Evolutionary conservation across 2,329 filamentous ascomycete species (phyloP).

Genomic region (Fusarium bulbicola): DNA sequence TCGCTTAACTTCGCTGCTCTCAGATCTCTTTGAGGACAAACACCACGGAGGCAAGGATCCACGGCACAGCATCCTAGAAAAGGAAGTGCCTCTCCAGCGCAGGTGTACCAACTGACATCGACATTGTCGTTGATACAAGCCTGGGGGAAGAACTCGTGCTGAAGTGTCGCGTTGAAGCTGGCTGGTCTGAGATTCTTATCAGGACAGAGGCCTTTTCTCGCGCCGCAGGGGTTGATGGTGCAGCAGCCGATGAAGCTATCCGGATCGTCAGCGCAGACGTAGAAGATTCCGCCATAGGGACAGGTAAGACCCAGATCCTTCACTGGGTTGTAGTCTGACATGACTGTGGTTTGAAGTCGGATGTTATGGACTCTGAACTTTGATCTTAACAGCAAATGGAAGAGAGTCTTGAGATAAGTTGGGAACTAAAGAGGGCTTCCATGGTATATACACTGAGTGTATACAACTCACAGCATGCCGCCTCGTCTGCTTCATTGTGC

Average conservation of each 20-base stretch:
- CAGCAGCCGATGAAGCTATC: slow-evolving; percentile 55
- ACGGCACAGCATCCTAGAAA: slow-evolving; percentile 52
- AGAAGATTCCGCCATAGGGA: slow-evolving; percentile 46
- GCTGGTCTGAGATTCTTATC: slow-evolving; percentile 35
- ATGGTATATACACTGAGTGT: not conserved
- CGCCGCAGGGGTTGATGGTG: slow-evolving; percentile 45
- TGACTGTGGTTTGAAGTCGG: not conserved
- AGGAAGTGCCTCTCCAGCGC: slow-evolving; percentile 40
- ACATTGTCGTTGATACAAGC: slow-evolving; percentile 40
- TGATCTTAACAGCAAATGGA: fast-evolving
- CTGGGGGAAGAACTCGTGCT: slow-evolving; percentile 44
- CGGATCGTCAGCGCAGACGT: slow-evolving; percentile 47
- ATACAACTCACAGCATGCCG: not conserved
- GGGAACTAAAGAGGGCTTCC: not conserved
- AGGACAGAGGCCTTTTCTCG: slow-evolving; percentile 27
- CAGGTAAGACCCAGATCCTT: slow-evolving; percentile 44
- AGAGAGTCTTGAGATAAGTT: too few species aligned
- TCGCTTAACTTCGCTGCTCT: slow-evolving; percentile 29
- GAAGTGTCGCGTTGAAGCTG: slow-evolving; percentile 42
- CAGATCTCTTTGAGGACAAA: slow-evolving; percentile 22
- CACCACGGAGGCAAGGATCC: slow-evolving; percentile 31
- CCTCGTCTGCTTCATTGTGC: not conserved
- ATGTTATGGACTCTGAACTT: not conserved
- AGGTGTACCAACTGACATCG: slow-evolving; percentile 47
- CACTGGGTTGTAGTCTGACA: slow-evolving; percentile 14